A percentile compares a stretch with the other conserved stretches of the same genome.
phyloP scores from a whole-genome alignment of 2,329 filamentous ascomycete genomes.

The Pyrenophora tritici-repentis region DNA sequence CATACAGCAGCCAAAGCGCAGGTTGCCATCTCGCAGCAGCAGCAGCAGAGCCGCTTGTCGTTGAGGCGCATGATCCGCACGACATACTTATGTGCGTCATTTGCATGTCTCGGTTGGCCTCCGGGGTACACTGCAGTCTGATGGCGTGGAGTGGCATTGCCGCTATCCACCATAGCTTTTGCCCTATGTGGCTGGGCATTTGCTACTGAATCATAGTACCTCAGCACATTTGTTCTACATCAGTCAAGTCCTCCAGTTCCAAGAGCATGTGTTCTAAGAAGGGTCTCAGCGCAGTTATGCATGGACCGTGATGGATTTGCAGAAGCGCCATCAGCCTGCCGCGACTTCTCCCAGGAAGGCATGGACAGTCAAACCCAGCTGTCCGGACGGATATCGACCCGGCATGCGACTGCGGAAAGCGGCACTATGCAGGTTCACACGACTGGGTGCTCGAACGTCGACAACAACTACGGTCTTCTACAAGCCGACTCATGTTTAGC shows the following conservation, averaged over 20 bases:
- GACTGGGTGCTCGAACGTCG: slow-evolving; percentile 1
- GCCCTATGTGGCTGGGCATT: slow-evolving; percentile 9
- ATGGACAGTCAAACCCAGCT: slow-evolving; percentile 27
- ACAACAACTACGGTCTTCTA: slow-evolving; percentile 3
- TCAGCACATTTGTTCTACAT: slow-evolving; percentile 7
- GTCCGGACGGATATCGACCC: slow-evolving; percentile 27
- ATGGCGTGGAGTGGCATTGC: slow-evolving; percentile 15
- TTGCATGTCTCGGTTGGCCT: slow-evolving; percentile 33
- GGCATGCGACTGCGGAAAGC: slow-evolving; percentile 30
- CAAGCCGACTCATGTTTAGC: slow-evolving; percentile 7
- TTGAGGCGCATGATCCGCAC: slow-evolving; percentile 39
- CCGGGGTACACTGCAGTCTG: slow-evolving; percentile 38
- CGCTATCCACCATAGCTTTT: slow-evolving; percentile 20
- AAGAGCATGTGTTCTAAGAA: slow-evolving; percentile 39
- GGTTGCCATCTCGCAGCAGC: slow-evolving; percentile 29
- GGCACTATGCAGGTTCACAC: slow-evolving; percentile 12
- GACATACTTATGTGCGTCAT: slow-evolving; percentile 43
- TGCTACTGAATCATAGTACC: background rate
- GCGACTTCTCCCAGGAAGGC: slow-evolving; percentile 25
- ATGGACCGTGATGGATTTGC: slow-evolving; percentile 26
- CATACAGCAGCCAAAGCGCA: slow-evolving; percentile 27
- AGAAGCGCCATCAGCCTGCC: slow-evolving; percentile 34
- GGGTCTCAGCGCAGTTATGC: slow-evolving; percentile 26
- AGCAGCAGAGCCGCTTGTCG: slow-evolving; percentile 35
- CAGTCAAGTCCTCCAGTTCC: slow-evolving; percentile 15